Base-by-base conservation (phyloP, 164 flowering plant species). In the Stephania yunnanensis region DNA sequence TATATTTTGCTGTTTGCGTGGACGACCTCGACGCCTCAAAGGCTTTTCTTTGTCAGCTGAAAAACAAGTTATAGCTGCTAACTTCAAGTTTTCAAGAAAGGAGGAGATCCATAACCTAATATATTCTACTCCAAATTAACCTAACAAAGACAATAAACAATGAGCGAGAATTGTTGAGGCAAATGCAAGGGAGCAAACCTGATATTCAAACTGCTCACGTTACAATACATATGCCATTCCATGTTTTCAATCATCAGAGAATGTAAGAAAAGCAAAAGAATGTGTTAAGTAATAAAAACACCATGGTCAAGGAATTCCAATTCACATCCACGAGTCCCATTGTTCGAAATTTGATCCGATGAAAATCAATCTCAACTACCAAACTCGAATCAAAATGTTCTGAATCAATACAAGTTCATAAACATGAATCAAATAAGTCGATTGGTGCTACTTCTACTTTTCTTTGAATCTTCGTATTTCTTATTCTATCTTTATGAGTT, bases 31-130 rank as follows among this genome's bases (percentile, higher is more conserved):
- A 5, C 90, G 91, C 68, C 82, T 92, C n/a, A 75, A 17, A 46
- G 73, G n/a, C 44, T 82, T 85, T 79, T 91, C 97, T 82, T 88
- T 92, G 68, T 88, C 97, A 78, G 88, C 99, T 89, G 86, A 83
- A 83, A 36, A 75, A 55, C 67, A 77, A 71, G 12, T 46, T 31
- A 64, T 11, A 48, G 25, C 53, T 13, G 17, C 46, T 5, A 17
- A 12, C 11, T 70, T 58, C 31, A 8, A 48, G 53, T 48, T 45
- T 7, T 61, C 12, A 6, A 30, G 53, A 31, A 22, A 55, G 46
- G 48, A 73, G 50, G 6, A 73, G 70, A 68, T 13, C 19, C 19
- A 58, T 8, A 10, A 15, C 1, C 12, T 19, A 12, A 58, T 19
- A 58, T 19, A 58, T 13, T 58, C 19, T n/a, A 58, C 4, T 58